Percentiles rank a stretch among this genome's conserved stretches.
Evolutionary conservation across 1,284 basidiomycete species (phyloP).

Genomic region (Calocybe gambosa): DNA sequence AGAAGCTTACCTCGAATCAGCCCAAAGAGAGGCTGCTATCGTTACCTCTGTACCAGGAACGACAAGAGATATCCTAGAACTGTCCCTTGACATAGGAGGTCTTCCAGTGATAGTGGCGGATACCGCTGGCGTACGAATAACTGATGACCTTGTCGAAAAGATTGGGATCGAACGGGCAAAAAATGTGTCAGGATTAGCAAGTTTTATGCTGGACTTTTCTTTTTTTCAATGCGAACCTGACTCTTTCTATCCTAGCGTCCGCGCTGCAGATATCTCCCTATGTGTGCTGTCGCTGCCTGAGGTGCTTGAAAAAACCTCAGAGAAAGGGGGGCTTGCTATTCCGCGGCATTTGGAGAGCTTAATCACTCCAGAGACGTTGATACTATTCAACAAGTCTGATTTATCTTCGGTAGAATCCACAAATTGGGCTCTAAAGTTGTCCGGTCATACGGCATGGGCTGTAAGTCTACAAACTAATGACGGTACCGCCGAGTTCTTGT

Average conservation of each 20-base stretch:
- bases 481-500: conserved; percentile 54
- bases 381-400: conserved; percentile 76
- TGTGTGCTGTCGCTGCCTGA: conserved; percentile 72
- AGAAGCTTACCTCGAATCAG: conserved; percentile 42
- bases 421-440: conserved; percentile 10
- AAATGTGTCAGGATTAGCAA: conserved; percentile 43
- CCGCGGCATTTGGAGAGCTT: conserved; percentile 43
- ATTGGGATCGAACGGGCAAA: conserved; percentile 76
- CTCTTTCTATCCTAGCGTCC: conserved; percentile 40
- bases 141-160: conserved; percentile 69
- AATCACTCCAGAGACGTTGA: conserved; percentile 48
- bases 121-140: conserved; percentile 77
- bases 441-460: conserved; percentile 35
- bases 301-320: conserved; percentile 22
- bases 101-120: conserved; percentile 77
- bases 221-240: background rate
- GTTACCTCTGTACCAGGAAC: conserved; percentile 84
- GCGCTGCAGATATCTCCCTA: conserved; percentile 63
- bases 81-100: conserved; percentile 83
- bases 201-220: background rate
- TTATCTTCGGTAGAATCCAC: conserved; percentile 25
- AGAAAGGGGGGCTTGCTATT: conserved; percentile 25
- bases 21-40: conserved; percentile 82
- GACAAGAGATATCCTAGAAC: conserved; percentile 79
- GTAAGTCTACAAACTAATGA: conserved; percentile 58